Conservation (phyloP, 352 stramenopile species). For the Globisporangium solare region DNA sequence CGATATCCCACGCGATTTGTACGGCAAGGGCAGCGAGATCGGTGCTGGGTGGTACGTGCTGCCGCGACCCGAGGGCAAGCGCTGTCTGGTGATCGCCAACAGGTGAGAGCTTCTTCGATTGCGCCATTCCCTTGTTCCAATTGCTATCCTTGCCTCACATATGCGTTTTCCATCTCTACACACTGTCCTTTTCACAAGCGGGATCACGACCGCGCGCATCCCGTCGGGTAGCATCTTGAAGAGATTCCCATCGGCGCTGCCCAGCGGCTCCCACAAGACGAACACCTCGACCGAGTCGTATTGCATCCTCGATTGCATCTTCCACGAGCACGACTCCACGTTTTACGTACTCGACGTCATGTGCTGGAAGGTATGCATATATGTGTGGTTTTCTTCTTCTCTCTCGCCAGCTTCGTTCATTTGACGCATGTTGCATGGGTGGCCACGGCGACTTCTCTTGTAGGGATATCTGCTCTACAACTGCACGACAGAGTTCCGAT, state of each 20-base stretch:
- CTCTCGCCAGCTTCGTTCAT: neutral
- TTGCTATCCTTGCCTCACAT: neutral
- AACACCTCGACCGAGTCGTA: conserved; percentile 65
- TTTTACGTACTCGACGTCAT: conserved; percentile 93
- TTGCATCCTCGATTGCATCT: conserved; percentile 91
- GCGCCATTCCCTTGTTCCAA: neutral
- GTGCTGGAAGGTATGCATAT: conserved; percentile 81
- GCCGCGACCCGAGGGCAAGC: conserved; percentile 88
- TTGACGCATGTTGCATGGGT: neutral
- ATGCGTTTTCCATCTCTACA: neutral
- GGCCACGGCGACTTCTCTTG: neutral
- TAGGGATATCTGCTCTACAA: conserved; percentile 89
- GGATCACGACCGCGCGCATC: conserved; percentile 71
- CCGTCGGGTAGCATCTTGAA: conserved; percentile 79
- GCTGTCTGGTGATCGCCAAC: conserved; percentile 85
- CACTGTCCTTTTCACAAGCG: conserved; percentile 24
- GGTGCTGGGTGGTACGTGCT: conserved; percentile 89
- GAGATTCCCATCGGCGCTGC: conserved; percentile 81
- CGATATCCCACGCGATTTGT: conserved; percentile 78
- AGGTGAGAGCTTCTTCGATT: conserved; percentile 37
- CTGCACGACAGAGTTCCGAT: conserved; percentile 90
- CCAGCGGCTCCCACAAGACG: conserved; percentile 79
- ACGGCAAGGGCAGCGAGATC: conserved; percentile 60
- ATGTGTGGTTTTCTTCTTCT: neutral
- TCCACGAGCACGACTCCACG: conserved; percentile 80